These are phyloP conservation scores for Raddia distichophylla DNA, from an alignment of 176 grass and related monocot species.

Conservation along the genomic window DNA sequence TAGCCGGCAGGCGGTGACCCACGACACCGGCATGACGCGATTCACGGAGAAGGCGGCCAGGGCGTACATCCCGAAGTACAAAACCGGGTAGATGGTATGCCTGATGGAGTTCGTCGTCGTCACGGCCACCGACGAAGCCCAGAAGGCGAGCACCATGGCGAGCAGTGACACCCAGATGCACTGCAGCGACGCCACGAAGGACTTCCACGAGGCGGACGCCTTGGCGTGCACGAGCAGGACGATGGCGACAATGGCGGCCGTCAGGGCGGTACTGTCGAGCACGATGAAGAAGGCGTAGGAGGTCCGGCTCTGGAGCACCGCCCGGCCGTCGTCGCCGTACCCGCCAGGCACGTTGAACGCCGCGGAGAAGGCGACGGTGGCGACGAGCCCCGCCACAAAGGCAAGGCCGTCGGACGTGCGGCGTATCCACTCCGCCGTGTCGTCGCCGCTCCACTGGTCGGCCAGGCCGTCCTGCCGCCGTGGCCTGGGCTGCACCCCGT, in stretches of 20 bases:
- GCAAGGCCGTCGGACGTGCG: too few species aligned
- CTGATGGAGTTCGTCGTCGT: too few species aligned
- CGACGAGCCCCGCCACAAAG: too few species aligned
- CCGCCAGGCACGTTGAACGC: neutral
- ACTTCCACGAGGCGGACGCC: conserved; percentile 12
- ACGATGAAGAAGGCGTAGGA: neutral
- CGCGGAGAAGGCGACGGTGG: neutral
- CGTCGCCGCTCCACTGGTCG: neutral
- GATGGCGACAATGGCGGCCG: neutral
- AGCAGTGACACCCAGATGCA: too few species aligned
- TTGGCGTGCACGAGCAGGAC: neutral
- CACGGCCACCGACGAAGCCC: too few species aligned
- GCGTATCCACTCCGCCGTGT: neutral
- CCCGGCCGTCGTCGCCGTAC: neutral
- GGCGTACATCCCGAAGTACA: too few species aligned
- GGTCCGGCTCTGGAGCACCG: neutral
- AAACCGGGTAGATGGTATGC: too few species aligned
- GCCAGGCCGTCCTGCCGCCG: neutral
- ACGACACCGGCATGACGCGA: too few species aligned
- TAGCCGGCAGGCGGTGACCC: too few species aligned
- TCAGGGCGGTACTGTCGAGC: neutral
- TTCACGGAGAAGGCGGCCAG: too few species aligned
- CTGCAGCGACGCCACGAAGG: neutral
- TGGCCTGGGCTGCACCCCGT: neutral
- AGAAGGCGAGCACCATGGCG: neutral